Conservation (phyloP, 2,329 filamentous ascomycete species). For the Davidsoniella eucalypti region DNA sequence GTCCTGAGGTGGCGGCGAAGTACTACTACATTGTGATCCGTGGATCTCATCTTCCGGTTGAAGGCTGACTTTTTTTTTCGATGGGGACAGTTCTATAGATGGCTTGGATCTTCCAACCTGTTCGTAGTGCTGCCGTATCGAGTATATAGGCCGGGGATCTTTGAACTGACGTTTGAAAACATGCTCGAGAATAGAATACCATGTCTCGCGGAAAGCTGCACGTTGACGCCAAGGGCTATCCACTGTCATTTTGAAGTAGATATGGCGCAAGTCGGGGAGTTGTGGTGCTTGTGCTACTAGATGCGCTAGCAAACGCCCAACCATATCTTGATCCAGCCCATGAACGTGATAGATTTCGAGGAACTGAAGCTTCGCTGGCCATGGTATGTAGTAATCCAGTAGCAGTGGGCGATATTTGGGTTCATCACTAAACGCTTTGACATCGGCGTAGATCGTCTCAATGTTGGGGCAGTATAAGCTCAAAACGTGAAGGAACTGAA, state of each 20-base stretch:
- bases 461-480: background rate
- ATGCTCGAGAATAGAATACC: conserved; percentile 52
- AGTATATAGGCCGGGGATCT: conserved; percentile 21
- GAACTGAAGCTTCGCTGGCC: conserved; percentile 55
- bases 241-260: conserved; percentile 63
- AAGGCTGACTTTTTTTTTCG: no score
- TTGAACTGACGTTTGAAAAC: conserved; percentile 42
- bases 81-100: no score
- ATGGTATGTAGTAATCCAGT: conserved; percentile 25
- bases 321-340: conserved; percentile 53
- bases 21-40: no score
- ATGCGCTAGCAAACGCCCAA: conserved; percentile 63
- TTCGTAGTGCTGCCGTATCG: conserved; percentile 4
- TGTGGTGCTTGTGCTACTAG: conserved; percentile 53
- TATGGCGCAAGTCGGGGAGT: conserved; percentile 48
- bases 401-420: no score
- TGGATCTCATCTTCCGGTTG: no score
- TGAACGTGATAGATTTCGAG: conserved; percentile 65
- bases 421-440: background rate
- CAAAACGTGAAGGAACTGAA: no score
- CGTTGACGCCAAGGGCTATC: conserved; percentile 70
- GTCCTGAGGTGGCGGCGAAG: no score
- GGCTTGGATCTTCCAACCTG: no score
- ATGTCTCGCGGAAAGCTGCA: conserved; percentile 60
- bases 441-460: background rate